Conservation (phyloP, 805 yeast species). For the Yamadazyma philogaea region DNA sequence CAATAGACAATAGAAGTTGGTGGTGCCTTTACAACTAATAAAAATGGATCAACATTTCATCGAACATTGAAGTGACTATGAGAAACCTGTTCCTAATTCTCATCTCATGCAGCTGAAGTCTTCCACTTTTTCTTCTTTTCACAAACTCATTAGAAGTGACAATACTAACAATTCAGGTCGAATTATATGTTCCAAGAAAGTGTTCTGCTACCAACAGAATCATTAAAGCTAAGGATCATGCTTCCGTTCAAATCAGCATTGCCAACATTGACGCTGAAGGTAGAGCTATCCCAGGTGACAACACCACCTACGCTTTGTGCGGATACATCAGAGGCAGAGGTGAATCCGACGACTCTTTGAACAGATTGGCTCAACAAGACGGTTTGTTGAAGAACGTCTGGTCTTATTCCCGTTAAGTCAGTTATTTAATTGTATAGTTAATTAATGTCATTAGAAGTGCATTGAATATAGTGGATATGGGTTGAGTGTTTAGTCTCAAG, state of each 20-base stretch:
- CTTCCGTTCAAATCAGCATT: constrained; percentile 97
- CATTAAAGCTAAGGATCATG: constrained; percentile 99
- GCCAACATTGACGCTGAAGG: constrained; percentile 98
- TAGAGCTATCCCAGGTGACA: constrained; percentile 84
- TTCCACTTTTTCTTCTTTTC: too few species aligned
- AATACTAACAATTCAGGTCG: constrained; percentile 66
- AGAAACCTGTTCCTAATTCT: too few species aligned
- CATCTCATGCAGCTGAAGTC: neutral
- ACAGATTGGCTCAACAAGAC: constrained; percentile 99
- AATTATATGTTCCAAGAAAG: constrained; percentile 99
- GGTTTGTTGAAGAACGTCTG: constrained; percentile 96
- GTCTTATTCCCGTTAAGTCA: constrained; percentile 91
- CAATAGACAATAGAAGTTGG: neutral
- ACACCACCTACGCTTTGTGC: constrained; percentile 92
- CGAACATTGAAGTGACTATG: too few species aligned
- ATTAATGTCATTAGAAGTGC: constrained; percentile 21
- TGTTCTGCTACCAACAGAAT: constrained; percentile 99
- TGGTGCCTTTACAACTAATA: neutral
- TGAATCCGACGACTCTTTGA: constrained; percentile 98
- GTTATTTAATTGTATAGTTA: constrained; percentile 24
- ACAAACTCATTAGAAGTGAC: too few species aligned
- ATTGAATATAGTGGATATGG: neutral
- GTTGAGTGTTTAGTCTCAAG: neutral
- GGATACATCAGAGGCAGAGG: constrained; percentile 99
- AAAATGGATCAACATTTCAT: too few species aligned